Conservation (phyloP, 495 filamentous ascomycete species). For the Talaromyces adpressus region DNA sequence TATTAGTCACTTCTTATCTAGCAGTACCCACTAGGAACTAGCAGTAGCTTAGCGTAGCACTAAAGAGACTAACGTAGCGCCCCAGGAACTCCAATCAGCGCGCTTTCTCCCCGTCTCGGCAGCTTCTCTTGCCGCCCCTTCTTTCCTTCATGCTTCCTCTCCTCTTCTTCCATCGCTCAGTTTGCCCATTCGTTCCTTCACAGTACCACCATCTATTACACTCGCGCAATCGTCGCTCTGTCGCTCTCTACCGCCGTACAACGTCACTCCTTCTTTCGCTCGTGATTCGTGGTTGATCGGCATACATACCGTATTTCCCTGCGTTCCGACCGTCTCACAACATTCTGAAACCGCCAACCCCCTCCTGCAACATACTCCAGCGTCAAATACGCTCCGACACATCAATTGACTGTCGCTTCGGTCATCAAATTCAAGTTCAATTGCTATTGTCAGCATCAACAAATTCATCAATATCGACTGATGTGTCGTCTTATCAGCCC, state of each 20-base stretch:
- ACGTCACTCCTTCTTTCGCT: background rate
- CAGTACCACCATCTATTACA: background rate
- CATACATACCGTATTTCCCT: background rate
- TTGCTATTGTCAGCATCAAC: background rate
- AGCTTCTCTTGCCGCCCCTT: conserved; percentile 1
- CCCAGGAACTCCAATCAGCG: background rate
- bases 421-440: background rate
- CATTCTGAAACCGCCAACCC: conserved; percentile 10
- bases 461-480: background rate
- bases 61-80: background rate
- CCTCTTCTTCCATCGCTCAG: background rate
- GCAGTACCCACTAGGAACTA: no score
- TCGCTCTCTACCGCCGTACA: background rate
- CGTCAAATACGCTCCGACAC: background rate
- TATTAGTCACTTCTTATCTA: no score
- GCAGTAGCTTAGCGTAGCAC: no score
- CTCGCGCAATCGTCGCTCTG: background rate
- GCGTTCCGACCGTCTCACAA: background rate
- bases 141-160: background rate
- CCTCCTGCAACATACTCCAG: background rate
- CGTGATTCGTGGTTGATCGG: background rate
- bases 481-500: background rate
- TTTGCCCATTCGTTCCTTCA: background rate
- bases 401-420: background rate
- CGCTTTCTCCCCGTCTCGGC: background rate